Evolutionary conservation across 1,139 yeast species (phyloP).

Genomic region (Taiozyma sp.): DNA sequence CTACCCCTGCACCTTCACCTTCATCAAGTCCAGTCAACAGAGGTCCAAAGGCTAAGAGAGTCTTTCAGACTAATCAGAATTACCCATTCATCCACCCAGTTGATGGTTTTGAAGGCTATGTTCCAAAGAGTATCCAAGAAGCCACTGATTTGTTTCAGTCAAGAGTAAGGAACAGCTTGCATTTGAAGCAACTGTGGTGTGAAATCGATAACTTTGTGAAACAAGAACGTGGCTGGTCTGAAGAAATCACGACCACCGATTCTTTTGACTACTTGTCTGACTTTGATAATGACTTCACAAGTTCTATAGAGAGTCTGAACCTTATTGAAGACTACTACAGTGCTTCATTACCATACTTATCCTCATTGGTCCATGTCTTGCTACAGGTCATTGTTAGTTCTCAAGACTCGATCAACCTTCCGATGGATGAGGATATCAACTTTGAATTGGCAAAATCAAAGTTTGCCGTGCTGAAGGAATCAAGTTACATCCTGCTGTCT

Average conservation of each 20-base stretch:
- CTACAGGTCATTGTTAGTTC: slow-evolving; percentile 50
- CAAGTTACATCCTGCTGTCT: slow-evolving; percentile 46
- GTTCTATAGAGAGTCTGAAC: slow-evolving; percentile 39
- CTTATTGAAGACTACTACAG: slow-evolving; percentile 60
- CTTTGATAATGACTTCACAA: slow-evolving; percentile 18
- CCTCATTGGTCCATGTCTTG: slow-evolving; percentile 58
- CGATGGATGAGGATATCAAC: slow-evolving; percentile 10
- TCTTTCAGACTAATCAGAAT: slow-evolving; percentile 73
- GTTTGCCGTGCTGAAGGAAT: slow-evolving; percentile 60
- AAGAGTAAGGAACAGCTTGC: slow-evolving; percentile 55
- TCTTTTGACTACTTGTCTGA: slow-evolving; percentile 14
- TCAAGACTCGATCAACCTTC: slow-evolving; percentile 28
- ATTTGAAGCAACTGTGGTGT: slow-evolving; percentile 62
- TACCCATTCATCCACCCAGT: slow-evolving; percentile 78
- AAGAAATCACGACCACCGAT: slow-evolving; percentile 9
- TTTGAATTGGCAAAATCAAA: slow-evolving; percentile 55
- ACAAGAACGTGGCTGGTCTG: slow-evolving; percentile 67
- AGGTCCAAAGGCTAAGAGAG: slow-evolving; percentile 49
- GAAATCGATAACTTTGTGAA: slow-evolving; percentile 66
- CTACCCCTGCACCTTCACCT: slow-evolving; percentile 90
- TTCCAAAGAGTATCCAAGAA: slow-evolving; percentile 75
- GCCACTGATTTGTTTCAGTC: slow-evolving; percentile 62
- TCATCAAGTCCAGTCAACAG: slow-evolving; percentile 50
- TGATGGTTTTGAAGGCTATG: slow-evolving; percentile 27
- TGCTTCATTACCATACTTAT: slow-evolving; percentile 45